These are phyloP conservation scores for Brassica rapa DNA, from an alignment of 345 rosid genomes.

Conservation along the genomic window DNA sequence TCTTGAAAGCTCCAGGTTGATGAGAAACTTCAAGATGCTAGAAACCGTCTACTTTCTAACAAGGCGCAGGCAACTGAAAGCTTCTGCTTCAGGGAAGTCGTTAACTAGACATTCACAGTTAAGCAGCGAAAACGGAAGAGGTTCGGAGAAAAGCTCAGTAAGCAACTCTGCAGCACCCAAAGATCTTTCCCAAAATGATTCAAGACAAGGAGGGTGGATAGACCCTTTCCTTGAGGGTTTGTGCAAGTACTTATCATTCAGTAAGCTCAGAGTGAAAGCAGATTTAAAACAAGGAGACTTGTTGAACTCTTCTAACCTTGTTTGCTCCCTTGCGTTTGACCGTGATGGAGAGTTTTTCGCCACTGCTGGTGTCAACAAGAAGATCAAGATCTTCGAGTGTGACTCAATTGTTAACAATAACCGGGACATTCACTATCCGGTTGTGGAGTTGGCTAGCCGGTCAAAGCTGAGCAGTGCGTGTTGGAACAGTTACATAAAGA, in stretches of 20 bases:
- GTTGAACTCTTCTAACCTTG: constrained; percentile 82
- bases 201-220: constrained; percentile 75
- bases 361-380: constrained; percentile 94
- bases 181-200: constrained; percentile 43
- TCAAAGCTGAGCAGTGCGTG: constrained; percentile 87
- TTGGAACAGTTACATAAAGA: constrained; percentile 91
- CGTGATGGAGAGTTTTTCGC: constrained; percentile 92
- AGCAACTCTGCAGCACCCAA: constrained; percentile 48
- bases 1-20: constrained; percentile 66
- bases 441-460: constrained; percentile 79
- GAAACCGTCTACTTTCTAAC: constrained; percentile 86
- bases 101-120: constrained; percentile 53
- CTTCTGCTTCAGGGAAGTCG: constrained; percentile 44
- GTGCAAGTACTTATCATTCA: constrained; percentile 86
- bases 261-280: constrained; percentile 81
- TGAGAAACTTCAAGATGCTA: constrained; percentile 88
- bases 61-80: constrained; percentile 61
- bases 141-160: constrained; percentile 81
- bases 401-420: constrained; percentile 60
- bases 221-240: constrained; percentile 93
- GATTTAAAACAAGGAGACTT: constrained; percentile 92
- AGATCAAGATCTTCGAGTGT: constrained; percentile 90
- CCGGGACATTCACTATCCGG: constrained; percentile 89
- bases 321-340: constrained; percentile 86
- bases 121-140: constrained; percentile 77